Base-by-base conservation (phyloP, 2,329 filamentous ascomycete genomes). In the Exophiala sideris region DNA sequence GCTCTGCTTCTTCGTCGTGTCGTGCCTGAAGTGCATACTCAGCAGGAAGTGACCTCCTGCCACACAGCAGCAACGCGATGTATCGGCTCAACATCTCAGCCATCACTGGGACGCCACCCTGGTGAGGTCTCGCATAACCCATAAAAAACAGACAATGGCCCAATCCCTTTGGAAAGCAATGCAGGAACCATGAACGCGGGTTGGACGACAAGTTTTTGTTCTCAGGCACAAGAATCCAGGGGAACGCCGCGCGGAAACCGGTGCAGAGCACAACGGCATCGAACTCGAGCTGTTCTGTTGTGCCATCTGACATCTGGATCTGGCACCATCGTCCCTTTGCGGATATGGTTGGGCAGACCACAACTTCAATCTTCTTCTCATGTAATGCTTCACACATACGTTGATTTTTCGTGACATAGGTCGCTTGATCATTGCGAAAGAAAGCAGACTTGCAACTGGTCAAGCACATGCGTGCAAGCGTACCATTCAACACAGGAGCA, bases 21-120 rank as follows among this genome's bases (percentile, higher is more conserved):
- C 24, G 20, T 35, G 52, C 52, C 33, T 34, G 47, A 5, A 40
- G 33, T 1, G 47, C 21, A 32, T 55, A 55, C 12, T 55, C 52
- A 11, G 38, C 3, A 8, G 52, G 52, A 11, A 55, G 41, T 3
- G 18, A n/a, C 29, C 48, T 45, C 12, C 46, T 41, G 8, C 52
- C 52, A 12, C 40, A 21, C 5, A 55, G 33, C 39, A 55, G 46
- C 41, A 51, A 20, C 3, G 46, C 47, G 16, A 55, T 55, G 36
- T 55, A 55, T 38, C 52, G 39, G 24, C 46, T 50, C 52, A 55
- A 32, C 47, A 55, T 55, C 41, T 55, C 52, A 12, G 52, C 52
- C 52, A 55, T 51, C 24, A 50, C 47, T 6, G 52, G 52, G 5
- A 55, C 41, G 11, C 52, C 52, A 3, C 52, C 52, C 45, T 55